Conservation (phyloP, 2,329 filamentous ascomycete species). For the Cercospora zeae-maydis region DNA sequence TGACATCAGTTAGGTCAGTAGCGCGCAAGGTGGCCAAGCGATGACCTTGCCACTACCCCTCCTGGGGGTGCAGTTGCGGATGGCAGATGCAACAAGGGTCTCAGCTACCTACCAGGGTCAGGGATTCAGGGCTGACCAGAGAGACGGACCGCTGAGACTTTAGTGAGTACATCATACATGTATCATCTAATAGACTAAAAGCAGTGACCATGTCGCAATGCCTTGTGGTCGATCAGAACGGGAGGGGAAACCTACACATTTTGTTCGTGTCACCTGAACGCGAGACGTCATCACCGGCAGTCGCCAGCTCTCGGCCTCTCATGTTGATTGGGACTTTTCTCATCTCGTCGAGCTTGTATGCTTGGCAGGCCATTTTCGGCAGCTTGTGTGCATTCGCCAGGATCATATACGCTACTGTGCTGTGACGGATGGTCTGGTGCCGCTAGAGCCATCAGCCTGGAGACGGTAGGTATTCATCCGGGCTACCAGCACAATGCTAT, state of each 20-base stretch:
- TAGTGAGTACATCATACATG: too few species aligned
- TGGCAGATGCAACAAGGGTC: background rate
- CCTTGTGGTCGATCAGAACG: background rate
- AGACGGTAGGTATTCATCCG: background rate
- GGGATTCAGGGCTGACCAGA: background rate
- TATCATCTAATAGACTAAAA: background rate
- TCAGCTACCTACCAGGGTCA: background rate
- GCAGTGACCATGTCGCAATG: background rate
- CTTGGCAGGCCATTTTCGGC: background rate
- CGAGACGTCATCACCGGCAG: background rate
- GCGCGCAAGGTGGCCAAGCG: background rate
- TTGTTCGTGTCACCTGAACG: background rate
- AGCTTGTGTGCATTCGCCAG: background rate
- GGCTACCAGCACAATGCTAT: background rate
- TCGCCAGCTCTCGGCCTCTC: background rate
- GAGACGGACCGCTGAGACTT: background rate
- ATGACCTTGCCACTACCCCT: too few species aligned
- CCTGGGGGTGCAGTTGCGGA: too few species aligned
- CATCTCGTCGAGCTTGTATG: background rate
- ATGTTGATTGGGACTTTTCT: background rate
- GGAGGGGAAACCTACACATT: background rate
- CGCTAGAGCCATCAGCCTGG: background rate
- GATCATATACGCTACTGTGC: background rate
- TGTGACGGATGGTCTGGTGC: background rate
- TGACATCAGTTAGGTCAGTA: too few species aligned